Conservation (phyloP, 192 early-diverging fungal species). For the Backusella liffmaniae region DNA sequence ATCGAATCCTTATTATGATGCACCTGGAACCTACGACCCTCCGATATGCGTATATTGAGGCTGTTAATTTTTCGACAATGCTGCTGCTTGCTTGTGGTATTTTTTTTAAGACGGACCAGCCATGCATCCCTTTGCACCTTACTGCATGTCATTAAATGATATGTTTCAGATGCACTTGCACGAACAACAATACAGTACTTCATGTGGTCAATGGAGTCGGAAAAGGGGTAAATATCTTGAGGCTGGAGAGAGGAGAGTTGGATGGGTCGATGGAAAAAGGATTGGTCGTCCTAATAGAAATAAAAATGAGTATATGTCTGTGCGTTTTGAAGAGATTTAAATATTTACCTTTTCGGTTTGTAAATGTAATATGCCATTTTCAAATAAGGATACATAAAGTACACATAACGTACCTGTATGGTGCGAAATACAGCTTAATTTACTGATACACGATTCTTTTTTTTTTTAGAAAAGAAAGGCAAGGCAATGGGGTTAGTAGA, state of each 20-base stretch:
- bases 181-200: constrained; percentile 14
- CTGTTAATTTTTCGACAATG: background rate
- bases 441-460: constrained; percentile 6
- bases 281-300: background rate
- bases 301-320: background rate
- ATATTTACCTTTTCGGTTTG: constrained; percentile 10
- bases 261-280: constrained; percentile 11
- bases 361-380: constrained; percentile 6
- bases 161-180: background rate
- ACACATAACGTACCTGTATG: background rate
- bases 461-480: background rate
- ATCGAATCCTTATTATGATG: constrained; percentile 7
- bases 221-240: constrained; percentile 12
- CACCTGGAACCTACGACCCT: constrained; percentile 16
- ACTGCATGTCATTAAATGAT: constrained; percentile 9
- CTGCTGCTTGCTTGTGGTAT: background rate
- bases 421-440: constrained; percentile 16
- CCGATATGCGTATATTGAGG: constrained; percentile 8
- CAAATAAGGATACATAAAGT: constrained; percentile 8
- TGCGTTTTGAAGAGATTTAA: background rate
- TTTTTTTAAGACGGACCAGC: constrained; percentile 2
- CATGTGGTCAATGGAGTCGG: constrained; percentile 11
- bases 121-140: constrained; percentile 15
- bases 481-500: background rate
- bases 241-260: background rate